phyloP scores from a whole-genome alignment of 257 asterid genomes.

The Ocimum tenuiflorum region DNA sequence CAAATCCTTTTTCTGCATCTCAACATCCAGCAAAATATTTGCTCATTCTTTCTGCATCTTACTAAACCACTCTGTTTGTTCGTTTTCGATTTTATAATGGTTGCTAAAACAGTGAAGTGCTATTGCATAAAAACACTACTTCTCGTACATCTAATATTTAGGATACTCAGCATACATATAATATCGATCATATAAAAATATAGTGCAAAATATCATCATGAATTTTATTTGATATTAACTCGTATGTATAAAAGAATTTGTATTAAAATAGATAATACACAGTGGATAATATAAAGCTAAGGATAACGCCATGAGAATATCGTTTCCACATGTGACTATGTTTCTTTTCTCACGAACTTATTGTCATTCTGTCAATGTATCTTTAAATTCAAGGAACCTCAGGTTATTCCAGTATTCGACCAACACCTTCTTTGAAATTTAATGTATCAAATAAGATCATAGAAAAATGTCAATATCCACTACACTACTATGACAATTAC shows the following conservation, averaged over 20 bases:
- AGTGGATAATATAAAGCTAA: background rate
- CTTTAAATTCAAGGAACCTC: background rate
- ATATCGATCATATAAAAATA: background rate
- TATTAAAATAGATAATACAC: background rate
- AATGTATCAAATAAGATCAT: background rate
- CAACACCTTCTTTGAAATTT: background rate
- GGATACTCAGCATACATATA: background rate
- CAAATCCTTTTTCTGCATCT: constrained; percentile 67
- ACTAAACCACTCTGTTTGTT: constrained; percentile 66
- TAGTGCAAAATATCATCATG: background rate
- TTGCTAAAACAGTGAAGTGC: background rate
- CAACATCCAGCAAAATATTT: constrained; percentile 63
- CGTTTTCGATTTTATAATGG: constrained; percentile 64
- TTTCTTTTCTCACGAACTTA: background rate
- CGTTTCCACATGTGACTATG: background rate
- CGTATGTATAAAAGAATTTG: background rate
- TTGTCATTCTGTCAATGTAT: background rate
- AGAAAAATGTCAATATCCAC: background rate
- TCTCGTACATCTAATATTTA: background rate
- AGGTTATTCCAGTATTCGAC: background rate
- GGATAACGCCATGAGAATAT: background rate
- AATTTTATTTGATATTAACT: background rate
- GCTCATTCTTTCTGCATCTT: constrained; percentile 76
- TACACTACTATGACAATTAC: background rate
- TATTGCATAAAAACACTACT: background rate